Conservation (phyloP, 1,139 yeast genomes). For the Zygoascus meyerae region DNA sequence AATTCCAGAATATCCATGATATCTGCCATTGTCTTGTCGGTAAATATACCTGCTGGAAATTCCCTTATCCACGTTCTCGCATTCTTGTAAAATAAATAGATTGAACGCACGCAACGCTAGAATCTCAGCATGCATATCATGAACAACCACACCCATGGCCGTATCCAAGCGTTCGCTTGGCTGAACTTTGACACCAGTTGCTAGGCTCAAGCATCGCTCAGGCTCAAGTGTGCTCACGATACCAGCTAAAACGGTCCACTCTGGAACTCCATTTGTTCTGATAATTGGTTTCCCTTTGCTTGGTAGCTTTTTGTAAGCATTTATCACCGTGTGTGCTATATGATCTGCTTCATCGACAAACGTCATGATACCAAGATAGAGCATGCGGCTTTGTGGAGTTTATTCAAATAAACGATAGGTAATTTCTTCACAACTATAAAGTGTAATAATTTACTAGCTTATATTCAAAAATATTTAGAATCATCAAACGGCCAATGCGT, state of each 20-base stretch:
- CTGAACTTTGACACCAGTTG: slow-evolving; percentile 79
- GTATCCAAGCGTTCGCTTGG: slow-evolving; percentile 45
- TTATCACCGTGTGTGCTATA: slow-evolving; percentile 33
- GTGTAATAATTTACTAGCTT: neutral
- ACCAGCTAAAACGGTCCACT: slow-evolving; percentile 84
- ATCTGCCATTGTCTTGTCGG: neutral
- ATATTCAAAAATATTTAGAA: neutral
- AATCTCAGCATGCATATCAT: slow-evolving; percentile 88
- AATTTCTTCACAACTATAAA: neutral
- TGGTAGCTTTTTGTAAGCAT: slow-evolving; percentile 34
- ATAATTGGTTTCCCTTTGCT: slow-evolving; percentile 50
- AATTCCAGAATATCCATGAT: slow-evolving; percentile 24
- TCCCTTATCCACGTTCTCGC: slow-evolving; percentile 16
- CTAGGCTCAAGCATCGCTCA: slow-evolving; percentile 40
- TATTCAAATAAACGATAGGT: neutral
- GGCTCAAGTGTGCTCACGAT: slow-evolving; percentile 38
- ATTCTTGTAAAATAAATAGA: slow-evolving; percentile 36
- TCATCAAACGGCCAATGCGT: slow-evolving; percentile 4
- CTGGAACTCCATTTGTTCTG: slow-evolving; percentile 58
- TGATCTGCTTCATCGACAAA: slow-evolving; percentile 17
- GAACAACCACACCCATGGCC: slow-evolving; percentile 55
- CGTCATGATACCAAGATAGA: no score
- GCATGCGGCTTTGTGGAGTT: no score
- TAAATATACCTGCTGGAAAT: slow-evolving; percentile 8
- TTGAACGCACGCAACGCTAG: slow-evolving; percentile 67